These are phyloP conservation scores for Geotrichum ghanense DNA, from an alignment of 805 yeast genomes.

Conservation along the genomic window DNA sequence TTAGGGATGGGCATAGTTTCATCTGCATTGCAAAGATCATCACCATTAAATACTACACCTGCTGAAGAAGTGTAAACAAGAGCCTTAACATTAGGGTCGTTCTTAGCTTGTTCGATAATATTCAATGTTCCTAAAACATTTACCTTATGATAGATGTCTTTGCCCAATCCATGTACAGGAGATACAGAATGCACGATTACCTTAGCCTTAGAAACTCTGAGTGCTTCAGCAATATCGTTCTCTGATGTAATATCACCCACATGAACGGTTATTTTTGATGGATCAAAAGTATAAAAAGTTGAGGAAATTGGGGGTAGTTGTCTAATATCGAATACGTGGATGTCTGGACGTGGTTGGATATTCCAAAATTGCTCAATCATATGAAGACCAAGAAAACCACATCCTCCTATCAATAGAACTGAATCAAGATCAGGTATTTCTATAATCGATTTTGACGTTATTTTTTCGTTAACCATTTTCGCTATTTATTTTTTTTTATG, in stretches of 20 bases:
- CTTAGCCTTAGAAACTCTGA: conserved; percentile 45
- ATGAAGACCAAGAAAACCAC: conserved; percentile 91
- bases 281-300: conserved; percentile 60
- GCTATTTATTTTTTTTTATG: no score
- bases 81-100: conserved; percentile 36
- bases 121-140: conserved; percentile 83
- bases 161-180: conserved; percentile 84
- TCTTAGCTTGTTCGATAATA: conserved; percentile 52
- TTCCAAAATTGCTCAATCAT: conserved; percentile 74
- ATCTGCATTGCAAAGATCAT: conserved; percentile 81
- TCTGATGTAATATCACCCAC: conserved; percentile 78
- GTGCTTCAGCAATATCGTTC: conserved; percentile 55
- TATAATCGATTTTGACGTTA: background rate
- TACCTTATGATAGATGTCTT: conserved; percentile 74
- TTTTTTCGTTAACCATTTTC: no score
- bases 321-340: conserved; percentile 85
- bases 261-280: conserved; percentile 41
- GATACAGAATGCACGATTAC: conserved; percentile 94
- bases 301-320: conserved; percentile 69
- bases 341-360: conserved; percentile 51
- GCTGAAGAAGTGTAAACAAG: conserved; percentile 94
- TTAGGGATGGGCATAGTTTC: conserved; percentile 90
- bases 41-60: conserved; percentile 95
- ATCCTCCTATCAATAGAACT: conserved; percentile 86
- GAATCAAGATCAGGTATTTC: conserved; percentile 27